Percentiles rank a stretch among this genome's conserved stretches.
These are phyloP conservation scores for Paracorniculantispora psalliotae DNA, from an alignment of 2,329 filamentous ascomycete genomes.

Conservation along the genomic window DNA sequence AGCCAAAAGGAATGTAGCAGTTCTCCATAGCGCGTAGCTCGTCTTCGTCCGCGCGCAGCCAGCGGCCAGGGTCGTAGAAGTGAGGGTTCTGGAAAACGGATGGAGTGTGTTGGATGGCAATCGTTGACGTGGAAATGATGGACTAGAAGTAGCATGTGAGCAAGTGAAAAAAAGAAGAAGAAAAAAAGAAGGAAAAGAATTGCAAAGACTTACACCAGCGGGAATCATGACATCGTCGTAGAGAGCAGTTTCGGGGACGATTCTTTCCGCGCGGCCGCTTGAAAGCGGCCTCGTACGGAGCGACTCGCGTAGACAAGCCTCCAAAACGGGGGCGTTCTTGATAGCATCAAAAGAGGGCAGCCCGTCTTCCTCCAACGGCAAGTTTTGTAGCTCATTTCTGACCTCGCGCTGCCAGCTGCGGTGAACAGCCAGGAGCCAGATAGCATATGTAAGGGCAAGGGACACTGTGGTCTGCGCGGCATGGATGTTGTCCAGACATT, in stretches of 20 bases:
- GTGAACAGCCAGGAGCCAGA: slow-evolving; percentile 2
- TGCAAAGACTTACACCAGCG: background rate
- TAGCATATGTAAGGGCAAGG: background rate
- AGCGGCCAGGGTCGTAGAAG: slow-evolving; percentile 4
- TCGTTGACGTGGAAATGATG: background rate
- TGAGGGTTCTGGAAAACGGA: slow-evolving; percentile 2
- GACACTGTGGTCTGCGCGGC: slow-evolving; percentile 3
- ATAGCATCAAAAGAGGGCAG: background rate
- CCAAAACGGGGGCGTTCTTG: background rate
- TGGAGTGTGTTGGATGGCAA: slow-evolving; percentile 1
- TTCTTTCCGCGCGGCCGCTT: slow-evolving; percentile 1
- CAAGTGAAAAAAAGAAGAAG: background rate
- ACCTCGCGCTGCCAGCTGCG: slow-evolving; percentile 6
- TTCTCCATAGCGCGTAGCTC: slow-evolving; percentile 2
- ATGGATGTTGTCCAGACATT: slow-evolving; percentile 8
- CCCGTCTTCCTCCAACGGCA: background rate
- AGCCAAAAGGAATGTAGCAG: slow-evolving; percentile 2
- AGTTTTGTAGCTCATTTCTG: background rate
- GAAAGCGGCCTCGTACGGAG: slow-evolving; percentile 3
- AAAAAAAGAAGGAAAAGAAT: background rate
- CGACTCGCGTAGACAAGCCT: slow-evolving; percentile 1
- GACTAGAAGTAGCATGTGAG: background rate
- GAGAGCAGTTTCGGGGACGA: background rate
- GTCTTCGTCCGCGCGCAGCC: slow-evolving; percentile 1
- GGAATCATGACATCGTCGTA: slow-evolving; percentile 7